A percentile compares a stretch with the other conserved stretches of the same genome.
Conservation (phyloP, 2,329 filamentous ascomycete genomes). For the Pleomassaria siparia region DNA sequence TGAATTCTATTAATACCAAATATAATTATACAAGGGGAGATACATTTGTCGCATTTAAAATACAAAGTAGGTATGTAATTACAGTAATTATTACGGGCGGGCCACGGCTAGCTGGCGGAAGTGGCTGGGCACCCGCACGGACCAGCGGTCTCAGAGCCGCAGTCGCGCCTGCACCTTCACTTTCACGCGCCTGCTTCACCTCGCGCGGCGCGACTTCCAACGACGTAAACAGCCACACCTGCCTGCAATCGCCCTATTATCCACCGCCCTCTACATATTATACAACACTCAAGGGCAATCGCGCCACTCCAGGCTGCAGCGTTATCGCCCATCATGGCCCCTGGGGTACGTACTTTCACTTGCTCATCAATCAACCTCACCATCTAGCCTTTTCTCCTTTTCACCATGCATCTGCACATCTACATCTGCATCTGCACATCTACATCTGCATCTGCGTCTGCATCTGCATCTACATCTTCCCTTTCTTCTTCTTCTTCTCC, state of each 20-base stretch:
- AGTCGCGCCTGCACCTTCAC: constrained; percentile 20
- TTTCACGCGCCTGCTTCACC: constrained; percentile 34
- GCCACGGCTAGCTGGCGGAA: constrained; percentile 21
- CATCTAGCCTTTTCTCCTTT: constrained; percentile 4
- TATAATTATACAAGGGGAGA: too few relatives aligned
- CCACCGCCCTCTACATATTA: not conserved
- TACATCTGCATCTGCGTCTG: too few relatives aligned
- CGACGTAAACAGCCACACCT: constrained; percentile 9
- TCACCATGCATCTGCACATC: not conserved
- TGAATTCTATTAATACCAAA: too few relatives aligned
- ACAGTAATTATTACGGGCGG: too few relatives aligned
- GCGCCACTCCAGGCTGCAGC: constrained; percentile 18
- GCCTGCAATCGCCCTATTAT: not conserved
- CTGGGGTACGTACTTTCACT: constrained; percentile 31
- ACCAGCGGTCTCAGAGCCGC: constrained; percentile 10
- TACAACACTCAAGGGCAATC: constrained; percentile 13
- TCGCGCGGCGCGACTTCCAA: constrained; percentile 34
- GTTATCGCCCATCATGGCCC: constrained; percentile 35
- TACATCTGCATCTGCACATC: not conserved
- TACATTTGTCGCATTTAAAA: too few relatives aligned
- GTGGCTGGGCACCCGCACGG: not conserved
- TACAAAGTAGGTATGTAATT: too few relatives aligned
- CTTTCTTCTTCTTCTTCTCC: too few relatives aligned
- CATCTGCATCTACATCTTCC: too few relatives aligned
- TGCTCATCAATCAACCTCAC: too few relatives aligned